Percentiles rank a stretch among this genome's conserved stretches.
Conservation (phyloP, 2,329 filamentous ascomycete species). For the Ascochyta clinopodiicola region DNA sequence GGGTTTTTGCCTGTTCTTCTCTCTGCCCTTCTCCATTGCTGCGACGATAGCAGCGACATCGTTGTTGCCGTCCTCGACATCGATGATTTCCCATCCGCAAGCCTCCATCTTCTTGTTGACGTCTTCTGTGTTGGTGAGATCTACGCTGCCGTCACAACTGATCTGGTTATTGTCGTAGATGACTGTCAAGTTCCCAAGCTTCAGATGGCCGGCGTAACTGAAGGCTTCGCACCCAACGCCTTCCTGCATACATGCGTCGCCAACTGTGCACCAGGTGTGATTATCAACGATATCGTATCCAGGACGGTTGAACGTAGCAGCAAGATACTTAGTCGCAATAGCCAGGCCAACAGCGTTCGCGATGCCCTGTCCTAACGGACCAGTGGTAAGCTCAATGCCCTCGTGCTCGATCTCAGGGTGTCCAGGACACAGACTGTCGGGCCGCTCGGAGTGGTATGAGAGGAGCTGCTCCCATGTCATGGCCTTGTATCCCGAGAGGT, state of each 20-base stretch:
- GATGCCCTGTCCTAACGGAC: conserved; percentile 65
- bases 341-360: conserved; percentile 66
- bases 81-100: too few species aligned
- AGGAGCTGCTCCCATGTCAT: conserved; percentile 66
- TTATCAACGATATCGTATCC: conserved; percentile 57
- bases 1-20: too few species aligned
- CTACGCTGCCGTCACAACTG: too few species aligned
- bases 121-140: too few species aligned
- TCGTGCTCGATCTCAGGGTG: conserved; percentile 65
- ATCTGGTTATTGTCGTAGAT: conserved; percentile 64
- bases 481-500: conserved; percentile 60
- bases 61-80: too few species aligned
- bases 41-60: too few species aligned
- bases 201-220: conserved; percentile 61
- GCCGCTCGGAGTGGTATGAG: conserved; percentile 57
- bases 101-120: too few species aligned
- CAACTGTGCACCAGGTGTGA: conserved; percentile 63
- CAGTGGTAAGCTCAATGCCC: conserved; percentile 66
- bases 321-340: conserved; percentile 63
- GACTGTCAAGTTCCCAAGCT: conserved; percentile 61
- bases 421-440: conserved; percentile 59
- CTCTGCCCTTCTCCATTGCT: too few species aligned
- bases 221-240: conserved; percentile 64
- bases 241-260: conserved; percentile 64
- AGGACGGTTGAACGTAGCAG: conserved; percentile 56